A percentile compares a stretch with the other conserved stretches of the same genome.
Evolutionary conservation across 1,284 basidiomycete species (phyloP).

Genomic region (Boletus smithii): DNA sequence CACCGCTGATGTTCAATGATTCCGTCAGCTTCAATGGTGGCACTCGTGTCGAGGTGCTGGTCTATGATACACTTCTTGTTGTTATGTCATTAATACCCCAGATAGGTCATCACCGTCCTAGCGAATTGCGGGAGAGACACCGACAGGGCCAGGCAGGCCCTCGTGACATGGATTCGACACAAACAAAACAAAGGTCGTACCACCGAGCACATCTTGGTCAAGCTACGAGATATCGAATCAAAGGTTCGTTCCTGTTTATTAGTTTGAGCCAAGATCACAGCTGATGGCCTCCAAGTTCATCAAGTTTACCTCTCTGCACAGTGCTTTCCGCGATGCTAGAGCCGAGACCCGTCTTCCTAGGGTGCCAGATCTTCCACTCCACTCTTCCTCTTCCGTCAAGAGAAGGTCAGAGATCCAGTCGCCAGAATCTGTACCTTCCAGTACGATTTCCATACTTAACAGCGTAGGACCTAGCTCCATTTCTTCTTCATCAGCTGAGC

Average conservation of each 20-base stretch:
- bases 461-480: background rate
- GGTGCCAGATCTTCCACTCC: constrained; percentile 29
- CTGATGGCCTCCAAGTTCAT: constrained; percentile 29
- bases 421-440: background rate
- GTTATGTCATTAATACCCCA: background rate
- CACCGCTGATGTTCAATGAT: constrained; percentile 25
- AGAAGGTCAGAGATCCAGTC: background rate
- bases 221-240: constrained; percentile 28
- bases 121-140: constrained; percentile 33
- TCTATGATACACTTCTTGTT: background rate
- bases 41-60: constrained; percentile 31
- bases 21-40: constrained; percentile 29
- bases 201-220: constrained; percentile 32
- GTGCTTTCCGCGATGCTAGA: constrained; percentile 34
- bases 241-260: constrained; percentile 23
- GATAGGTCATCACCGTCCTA: constrained; percentile 33
- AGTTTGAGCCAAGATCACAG: background rate
- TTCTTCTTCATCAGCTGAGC: constrained; percentile 1
- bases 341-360: constrained; percentile 28
- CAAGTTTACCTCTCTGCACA: constrained; percentile 25
- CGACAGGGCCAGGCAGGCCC: constrained; percentile 26
- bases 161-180: constrained; percentile 32
- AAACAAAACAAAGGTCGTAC: constrained; percentile 30
- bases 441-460: background rate
- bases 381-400: constrained; percentile 1